Evolutionary conservation across 2,329 filamentous ascomycete species (phyloP).

Genomic region (Cordyceps farinosa): DNA sequence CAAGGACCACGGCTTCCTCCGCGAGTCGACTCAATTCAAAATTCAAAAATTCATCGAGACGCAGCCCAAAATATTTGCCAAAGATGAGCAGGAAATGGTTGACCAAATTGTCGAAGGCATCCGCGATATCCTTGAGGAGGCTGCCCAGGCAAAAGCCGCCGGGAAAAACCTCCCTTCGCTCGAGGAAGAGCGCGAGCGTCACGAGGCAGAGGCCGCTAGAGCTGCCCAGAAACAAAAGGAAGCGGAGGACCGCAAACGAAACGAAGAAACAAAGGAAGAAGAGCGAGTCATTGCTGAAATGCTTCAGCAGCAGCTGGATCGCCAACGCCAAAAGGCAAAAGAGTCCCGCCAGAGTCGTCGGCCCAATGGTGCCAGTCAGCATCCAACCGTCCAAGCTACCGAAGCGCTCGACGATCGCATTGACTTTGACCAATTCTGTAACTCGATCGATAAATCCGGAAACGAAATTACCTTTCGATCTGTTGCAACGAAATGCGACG

Average conservation of each 20-base stretch:
- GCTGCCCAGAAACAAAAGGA: conserved; percentile 55
- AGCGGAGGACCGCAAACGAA: conserved; percentile 49
- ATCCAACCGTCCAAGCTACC: conserved; percentile 28
- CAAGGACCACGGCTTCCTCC: conserved; percentile 61
- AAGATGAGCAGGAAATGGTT: conserved; percentile 56
- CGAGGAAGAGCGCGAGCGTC: conserved; percentile 81
- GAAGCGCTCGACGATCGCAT: conserved; percentile 37
- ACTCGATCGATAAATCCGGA: conserved; percentile 59
- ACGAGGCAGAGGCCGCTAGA: conserved; percentile 68
- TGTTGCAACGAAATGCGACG: conserved; percentile 65
- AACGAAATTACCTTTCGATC: conserved; percentile 64
- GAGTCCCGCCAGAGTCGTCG: conserved; percentile 62
- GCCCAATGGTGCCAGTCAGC: conserved; percentile 33
- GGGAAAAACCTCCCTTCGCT: conserved; percentile 78
- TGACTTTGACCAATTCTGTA: conserved; percentile 65
- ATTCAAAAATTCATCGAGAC: conserved; percentile 62
- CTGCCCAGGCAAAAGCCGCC: conserved; percentile 71
- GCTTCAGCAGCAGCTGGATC: conserved; percentile 68
- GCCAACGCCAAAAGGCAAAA: conserved; percentile 61
- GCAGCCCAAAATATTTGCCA: conserved; percentile 51
- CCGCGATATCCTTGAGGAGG: conserved; percentile 78
- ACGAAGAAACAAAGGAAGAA: conserved; percentile 61
- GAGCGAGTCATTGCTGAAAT: conserved; percentile 66
- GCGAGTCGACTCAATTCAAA: conserved; percentile 67
- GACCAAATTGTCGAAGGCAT: conserved; percentile 65